These are phyloP conservation scores for Fistulinella staudtii DNA, from an alignment of 1,284 basidiomycete species.

Conservation along the genomic window DNA sequence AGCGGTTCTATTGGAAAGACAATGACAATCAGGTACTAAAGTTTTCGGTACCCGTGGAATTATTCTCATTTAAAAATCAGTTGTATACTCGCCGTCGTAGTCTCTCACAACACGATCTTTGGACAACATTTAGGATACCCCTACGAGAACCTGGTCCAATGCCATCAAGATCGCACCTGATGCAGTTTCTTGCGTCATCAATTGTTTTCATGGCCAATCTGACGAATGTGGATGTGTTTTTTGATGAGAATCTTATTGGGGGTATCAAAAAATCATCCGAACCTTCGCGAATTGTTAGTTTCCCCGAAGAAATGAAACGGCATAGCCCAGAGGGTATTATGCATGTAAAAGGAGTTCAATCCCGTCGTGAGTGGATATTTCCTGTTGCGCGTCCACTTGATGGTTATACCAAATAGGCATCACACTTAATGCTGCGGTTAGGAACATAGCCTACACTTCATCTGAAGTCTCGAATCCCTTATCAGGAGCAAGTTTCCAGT, in stretches of 20 bases:
- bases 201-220: slow-evolving; percentile 93
- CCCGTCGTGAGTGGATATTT: slow-evolving; percentile 13
- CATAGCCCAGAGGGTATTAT: slow-evolving; percentile 20
- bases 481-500: not conserved
- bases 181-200: slow-evolving; percentile 87
- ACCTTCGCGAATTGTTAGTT: slow-evolving; percentile 48
- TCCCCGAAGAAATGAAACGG: slow-evolving; percentile 11
- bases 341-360: slow-evolving; percentile 19
- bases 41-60: not conserved
- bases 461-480: too few species aligned
- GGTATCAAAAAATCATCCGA: slow-evolving; percentile 70
- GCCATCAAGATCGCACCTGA: slow-evolving; percentile 81
- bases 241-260: slow-evolving; percentile 77
- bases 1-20: slow-evolving; percentile 95
- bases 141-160: slow-evolving; percentile 82
- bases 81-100: slow-evolving; percentile 63
- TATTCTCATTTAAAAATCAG: slow-evolving; percentile 1
- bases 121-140: slow-evolving; percentile 92
- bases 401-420: slow-evolving; percentile 1
- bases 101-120: slow-evolving; percentile 44
- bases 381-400: not conserved
- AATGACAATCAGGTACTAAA: slow-evolving; percentile 58
- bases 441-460: not conserved
- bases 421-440: slow-evolving; percentile 1
- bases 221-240: slow-evolving; percentile 69